Evolutionary conservation across 2,329 filamentous ascomycete genomes (phyloP).

Genomic region (Colletotrichum cuscutae): DNA sequence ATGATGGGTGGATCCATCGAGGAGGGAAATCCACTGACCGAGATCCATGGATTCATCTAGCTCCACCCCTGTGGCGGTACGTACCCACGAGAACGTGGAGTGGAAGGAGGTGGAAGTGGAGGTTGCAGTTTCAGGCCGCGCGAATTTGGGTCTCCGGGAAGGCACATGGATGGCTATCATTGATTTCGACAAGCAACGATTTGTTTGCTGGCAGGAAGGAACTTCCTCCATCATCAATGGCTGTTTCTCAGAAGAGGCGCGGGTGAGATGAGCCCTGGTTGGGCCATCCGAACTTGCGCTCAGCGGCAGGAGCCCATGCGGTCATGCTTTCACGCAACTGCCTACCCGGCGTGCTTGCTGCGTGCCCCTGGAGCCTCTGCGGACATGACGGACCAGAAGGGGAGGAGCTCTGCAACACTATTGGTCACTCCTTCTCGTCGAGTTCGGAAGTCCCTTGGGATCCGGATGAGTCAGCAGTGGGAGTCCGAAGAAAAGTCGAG

Average conservation of each 20-base stretch:
- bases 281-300: neutral
- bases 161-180: neutral
- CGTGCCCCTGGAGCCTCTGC: neutral
- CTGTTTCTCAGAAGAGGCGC: too few relatives aligned
- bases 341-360: neutral
- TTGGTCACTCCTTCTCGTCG: neutral
- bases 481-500: neutral
- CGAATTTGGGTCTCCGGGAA: constrained; percentile 8
- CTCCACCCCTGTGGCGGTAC: neutral
- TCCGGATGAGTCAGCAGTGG: neutral
- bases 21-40: neutral
- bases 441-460: neutral
- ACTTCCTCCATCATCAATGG: neutral
- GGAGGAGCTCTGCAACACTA: neutral
- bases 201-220: neutral
- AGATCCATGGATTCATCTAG: neutral
- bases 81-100: neutral
- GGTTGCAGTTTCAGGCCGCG: constrained; percentile 27
- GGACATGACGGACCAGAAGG: constrained; percentile 3
- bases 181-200: neutral
- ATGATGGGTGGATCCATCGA: neutral
- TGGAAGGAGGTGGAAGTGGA: neutral
- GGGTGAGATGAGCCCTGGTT: neutral
- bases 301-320: neutral
- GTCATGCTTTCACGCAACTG: too few relatives aligned